phyloP scores from a whole-genome alignment of 2,329 filamentous ascomycete genomes.

The Aureobasidium sp. region DNA sequence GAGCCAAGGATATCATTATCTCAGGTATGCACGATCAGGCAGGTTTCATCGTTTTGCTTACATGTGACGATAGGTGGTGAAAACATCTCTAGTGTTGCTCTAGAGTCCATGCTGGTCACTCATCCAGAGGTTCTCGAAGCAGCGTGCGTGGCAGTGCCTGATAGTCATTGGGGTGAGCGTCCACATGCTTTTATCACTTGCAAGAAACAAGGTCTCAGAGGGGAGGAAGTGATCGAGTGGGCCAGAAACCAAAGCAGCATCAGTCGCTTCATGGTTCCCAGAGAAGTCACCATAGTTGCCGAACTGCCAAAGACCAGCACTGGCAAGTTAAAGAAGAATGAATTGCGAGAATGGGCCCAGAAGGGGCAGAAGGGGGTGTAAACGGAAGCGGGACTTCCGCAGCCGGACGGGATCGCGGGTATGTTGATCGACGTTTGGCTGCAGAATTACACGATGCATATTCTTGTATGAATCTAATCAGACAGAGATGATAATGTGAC shows the following conservation, averaged over 20 bases:
- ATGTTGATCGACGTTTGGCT: slow-evolving; percentile 6
- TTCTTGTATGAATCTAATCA: not conserved
- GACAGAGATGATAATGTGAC: not conserved
- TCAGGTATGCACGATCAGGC: slow-evolving; percentile 55
- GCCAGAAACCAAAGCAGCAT: slow-evolving; percentile 72
- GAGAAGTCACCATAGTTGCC: slow-evolving; percentile 63
- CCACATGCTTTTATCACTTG: slow-evolving; percentile 89
- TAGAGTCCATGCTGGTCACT: slow-evolving; percentile 80
- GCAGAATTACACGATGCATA: not conserved
- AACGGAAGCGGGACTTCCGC: slow-evolving; percentile 1
- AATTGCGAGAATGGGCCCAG: slow-evolving; percentile 77
- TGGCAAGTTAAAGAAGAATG: slow-evolving; percentile 93
- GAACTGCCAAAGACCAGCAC: slow-evolving; percentile 96
- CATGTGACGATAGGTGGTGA: slow-evolving; percentile 59
- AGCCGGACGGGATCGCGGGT: not conserved
- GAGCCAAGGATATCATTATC: slow-evolving; percentile 97
- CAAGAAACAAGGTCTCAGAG: slow-evolving; percentile 45
- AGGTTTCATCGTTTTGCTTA: not conserved
- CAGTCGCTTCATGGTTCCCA: slow-evolving; percentile 77
- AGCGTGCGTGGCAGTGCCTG: slow-evolving; percentile 77
- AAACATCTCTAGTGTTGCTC: slow-evolving; percentile 88
- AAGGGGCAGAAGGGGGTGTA: slow-evolving; percentile 31
- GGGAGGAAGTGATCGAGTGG: slow-evolving; percentile 73
- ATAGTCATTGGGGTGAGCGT: slow-evolving; percentile 91
- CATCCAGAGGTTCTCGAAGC: slow-evolving; percentile 87